Evolutionary conservation across 192 early-diverging fungal genomes (phyloP).

Genomic region (Cetraspora pellucida): DNA sequence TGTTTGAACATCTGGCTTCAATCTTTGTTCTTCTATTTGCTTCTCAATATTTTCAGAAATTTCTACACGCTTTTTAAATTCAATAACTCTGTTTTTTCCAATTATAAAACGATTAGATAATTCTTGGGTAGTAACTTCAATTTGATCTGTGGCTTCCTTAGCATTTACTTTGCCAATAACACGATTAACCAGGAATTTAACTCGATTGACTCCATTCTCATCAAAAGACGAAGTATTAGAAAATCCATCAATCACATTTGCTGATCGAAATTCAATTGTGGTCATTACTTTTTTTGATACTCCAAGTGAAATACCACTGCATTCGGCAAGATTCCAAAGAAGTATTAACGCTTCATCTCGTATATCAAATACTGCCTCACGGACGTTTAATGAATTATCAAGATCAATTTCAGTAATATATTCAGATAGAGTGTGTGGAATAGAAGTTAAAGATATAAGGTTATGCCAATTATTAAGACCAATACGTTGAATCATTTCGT

Average conservation of each 20-base stretch:
- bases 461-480: neutral
- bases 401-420: neutral
- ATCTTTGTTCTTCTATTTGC: constrained; percentile 1
- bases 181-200: neutral
- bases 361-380: neutral
- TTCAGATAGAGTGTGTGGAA: neutral
- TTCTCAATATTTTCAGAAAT: constrained; percentile 9
- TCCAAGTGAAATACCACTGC: neutral
- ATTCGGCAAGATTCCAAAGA: neutral
- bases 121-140: neutral
- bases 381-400: constrained; percentile 7
- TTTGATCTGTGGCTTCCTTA: neutral
- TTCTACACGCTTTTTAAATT: neutral
- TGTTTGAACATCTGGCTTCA: neutral
- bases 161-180: neutral
- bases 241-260: neutral
- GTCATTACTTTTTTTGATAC: constrained; percentile 8
- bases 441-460: neutral
- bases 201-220: neutral
- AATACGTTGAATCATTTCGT: constrained; percentile 5
- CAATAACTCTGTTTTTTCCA: neutral
- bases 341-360: neutral
- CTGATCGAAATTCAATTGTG: neutral
- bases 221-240: neutral
- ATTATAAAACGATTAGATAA: neutral